Evolutionary conservation across 345 rosid genomes (phyloP).

Genomic region (Reutealis trisperma): DNA sequence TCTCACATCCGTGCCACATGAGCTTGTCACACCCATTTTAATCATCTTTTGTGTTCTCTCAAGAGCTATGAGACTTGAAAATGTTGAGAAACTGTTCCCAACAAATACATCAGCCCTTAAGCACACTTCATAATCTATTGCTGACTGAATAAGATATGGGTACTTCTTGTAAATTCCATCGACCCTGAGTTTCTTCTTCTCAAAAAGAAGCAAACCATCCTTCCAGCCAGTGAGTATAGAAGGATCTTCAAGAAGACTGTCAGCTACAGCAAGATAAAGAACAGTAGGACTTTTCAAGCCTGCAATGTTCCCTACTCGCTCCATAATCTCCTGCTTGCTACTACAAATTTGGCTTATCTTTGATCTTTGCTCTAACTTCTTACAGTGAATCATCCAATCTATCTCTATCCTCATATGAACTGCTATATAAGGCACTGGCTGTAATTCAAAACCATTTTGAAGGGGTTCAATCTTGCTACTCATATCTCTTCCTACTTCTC

Average conservation of each 20-base stretch:
- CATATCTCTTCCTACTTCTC: slow-evolving; percentile 53
- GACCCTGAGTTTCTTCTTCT: slow-evolving; percentile 85
- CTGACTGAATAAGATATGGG: slow-evolving; percentile 87
- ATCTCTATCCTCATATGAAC: slow-evolving; percentile 98
- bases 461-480: slow-evolving; percentile 22
- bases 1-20: slow-evolving; percentile 46
- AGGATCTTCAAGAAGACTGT: slow-evolving; percentile 73
- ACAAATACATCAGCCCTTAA: slow-evolving; percentile 78
- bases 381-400: slow-evolving; percentile 99
- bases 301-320: slow-evolving; percentile 69
- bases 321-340: slow-evolving; percentile 74
- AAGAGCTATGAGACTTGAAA: slow-evolving; percentile 86
- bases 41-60: slow-evolving; percentile 83
- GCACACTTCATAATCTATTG: slow-evolving; percentile 98
- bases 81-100: slow-evolving; percentile 94
- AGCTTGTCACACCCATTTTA: slow-evolving; percentile 56
- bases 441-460: neutral
- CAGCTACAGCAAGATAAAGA: slow-evolving; percentile 88
- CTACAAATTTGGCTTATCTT: slow-evolving; percentile 77
- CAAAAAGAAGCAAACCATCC: slow-evolving; percentile 66
- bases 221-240: slow-evolving; percentile 76
- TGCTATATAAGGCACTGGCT: slow-evolving; percentile 56
- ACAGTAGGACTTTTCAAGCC: slow-evolving; percentile 51
- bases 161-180: slow-evolving; percentile 65
- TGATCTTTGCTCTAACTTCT: slow-evolving; percentile 71